phyloP scores from a whole-genome alignment of 2,329 filamentous ascomycete genomes.

The Ophiostoma montium region DNA sequence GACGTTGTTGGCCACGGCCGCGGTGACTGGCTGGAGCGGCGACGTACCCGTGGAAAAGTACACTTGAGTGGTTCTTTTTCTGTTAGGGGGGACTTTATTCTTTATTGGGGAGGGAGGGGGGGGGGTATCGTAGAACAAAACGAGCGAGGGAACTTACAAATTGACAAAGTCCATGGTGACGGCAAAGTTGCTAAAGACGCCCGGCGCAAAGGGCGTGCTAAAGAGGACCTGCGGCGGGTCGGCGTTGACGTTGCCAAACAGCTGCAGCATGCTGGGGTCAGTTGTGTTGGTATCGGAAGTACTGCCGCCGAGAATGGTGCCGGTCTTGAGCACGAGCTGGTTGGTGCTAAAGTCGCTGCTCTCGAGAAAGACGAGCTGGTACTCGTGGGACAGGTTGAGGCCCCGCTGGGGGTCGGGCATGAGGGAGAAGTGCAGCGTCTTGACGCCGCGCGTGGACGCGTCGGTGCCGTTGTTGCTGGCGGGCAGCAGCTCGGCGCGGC shows the following conservation, averaged over 20 bases:
- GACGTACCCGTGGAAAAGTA: constrained; percentile 38
- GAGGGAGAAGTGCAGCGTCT: constrained; percentile 48
- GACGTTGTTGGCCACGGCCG: constrained; percentile 33
- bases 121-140: neutral
- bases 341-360: constrained; percentile 32
- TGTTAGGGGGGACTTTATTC: too few species aligned
- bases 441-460: constrained; percentile 36
- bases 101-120: too few species aligned
- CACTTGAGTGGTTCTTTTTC: constrained; percentile 36
- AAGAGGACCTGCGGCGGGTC: constrained; percentile 34
- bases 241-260: constrained; percentile 33
- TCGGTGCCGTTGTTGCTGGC: constrained; percentile 36
- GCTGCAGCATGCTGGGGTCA: constrained; percentile 28
- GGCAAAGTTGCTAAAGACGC: constrained; percentile 48
- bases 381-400: constrained; percentile 47
- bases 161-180: constrained; percentile 41
- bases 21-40: constrained; percentile 32
- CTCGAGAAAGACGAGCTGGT: constrained; percentile 40
- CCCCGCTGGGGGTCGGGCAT: constrained; percentile 35
- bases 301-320: constrained; percentile 31
- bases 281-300: constrained; percentile 16
- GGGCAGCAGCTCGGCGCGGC: constrained; percentile 42
- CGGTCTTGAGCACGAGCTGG: constrained; percentile 41
- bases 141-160: constrained; percentile 27
- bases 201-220: constrained; percentile 33